A percentile compares a stretch with the other conserved stretches of the same genome.
phyloP scores from a whole-genome alignment of 129 eudicot genomes.

The Lonicera japonica region DNA sequence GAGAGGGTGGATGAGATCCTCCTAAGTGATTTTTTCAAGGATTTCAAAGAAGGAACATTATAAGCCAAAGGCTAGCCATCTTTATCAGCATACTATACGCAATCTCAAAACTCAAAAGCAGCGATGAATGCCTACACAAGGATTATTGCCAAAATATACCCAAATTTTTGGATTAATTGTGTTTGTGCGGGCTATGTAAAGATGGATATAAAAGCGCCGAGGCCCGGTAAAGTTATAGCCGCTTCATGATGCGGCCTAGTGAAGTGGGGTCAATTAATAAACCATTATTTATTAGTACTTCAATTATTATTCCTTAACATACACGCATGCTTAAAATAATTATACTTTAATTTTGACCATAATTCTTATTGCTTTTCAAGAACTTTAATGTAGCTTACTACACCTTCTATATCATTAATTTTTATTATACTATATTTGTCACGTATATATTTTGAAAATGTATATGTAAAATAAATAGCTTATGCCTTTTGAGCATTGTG shows the following conservation, averaged over 20 bases:
- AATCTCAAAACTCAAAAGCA: too few relatives aligned
- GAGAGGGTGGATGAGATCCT: conserved; percentile 45
- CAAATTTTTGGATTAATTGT: conserved; percentile 35
- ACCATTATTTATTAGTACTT: too few relatives aligned
- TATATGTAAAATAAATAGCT: too few relatives aligned
- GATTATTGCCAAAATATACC: conserved; percentile 50
- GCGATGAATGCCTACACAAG: conserved; percentile 61
- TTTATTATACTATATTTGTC: too few relatives aligned
- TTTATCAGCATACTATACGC: conserved; percentile 32
- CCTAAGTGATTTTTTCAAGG: conserved; percentile 26
- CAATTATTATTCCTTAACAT: too few relatives aligned
- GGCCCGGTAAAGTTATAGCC: conserved; percentile 30
- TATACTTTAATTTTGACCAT: too few relatives aligned
- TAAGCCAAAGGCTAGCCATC: conserved; percentile 31
- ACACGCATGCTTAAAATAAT: too few relatives aligned
- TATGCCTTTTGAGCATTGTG: too few relatives aligned
- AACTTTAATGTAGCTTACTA: too few relatives aligned
- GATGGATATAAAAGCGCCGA: conserved; percentile 45
- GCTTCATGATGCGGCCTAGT: conserved; percentile 34
- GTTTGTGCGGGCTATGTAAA: conserved; percentile 58
- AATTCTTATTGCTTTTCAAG: too few relatives aligned
- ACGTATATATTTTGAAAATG: too few relatives aligned
- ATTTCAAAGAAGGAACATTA: conserved; percentile 29
- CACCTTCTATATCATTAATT: too few relatives aligned
- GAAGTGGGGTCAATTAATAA: conserved; percentile 7